A percentile compares a stretch with the other conserved stretches of the same genome.
Conservation (phyloP, 768 basidiomycete genomes). For the Mycena leptocephala region DNA sequence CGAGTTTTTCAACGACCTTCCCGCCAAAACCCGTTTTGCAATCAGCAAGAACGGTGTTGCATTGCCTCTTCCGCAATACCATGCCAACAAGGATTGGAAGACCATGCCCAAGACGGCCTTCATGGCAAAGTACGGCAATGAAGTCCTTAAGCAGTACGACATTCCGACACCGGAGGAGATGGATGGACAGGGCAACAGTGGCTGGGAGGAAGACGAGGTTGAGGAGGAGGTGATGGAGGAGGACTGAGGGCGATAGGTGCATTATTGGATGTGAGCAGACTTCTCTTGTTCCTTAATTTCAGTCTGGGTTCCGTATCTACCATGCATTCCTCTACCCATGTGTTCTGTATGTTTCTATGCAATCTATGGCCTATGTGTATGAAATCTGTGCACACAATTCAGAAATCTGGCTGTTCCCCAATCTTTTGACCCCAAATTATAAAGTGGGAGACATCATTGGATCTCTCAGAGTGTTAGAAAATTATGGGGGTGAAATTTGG, state of each 20-base stretch:
- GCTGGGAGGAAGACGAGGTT: slow-evolving; percentile 13
- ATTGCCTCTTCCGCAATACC: slow-evolving; percentile 27
- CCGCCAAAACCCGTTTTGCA: slow-evolving; percentile 26
- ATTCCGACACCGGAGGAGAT: slow-evolving; percentile 42
- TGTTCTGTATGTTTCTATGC: no score
- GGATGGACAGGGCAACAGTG: neutral
- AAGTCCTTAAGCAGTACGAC: slow-evolving; percentile 35
- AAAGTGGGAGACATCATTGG: no score
- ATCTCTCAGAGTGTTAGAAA: no score
- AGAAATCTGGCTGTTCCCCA: no score
- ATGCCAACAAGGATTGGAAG: slow-evolving; percentile 35
- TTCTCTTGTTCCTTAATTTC: neutral
- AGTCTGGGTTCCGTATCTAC: no score
- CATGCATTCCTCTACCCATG: no score
- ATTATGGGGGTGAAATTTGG: no score
- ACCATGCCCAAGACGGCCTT: slow-evolving; percentile 36
- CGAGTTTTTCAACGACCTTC: slow-evolving; percentile 39
- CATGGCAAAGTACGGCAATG: slow-evolving; percentile 43
- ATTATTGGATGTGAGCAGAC: no score
- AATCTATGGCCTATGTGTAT: no score
- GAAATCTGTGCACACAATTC: no score
- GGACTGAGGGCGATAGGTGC: neutral
- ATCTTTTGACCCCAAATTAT: no score
- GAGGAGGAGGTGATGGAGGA: neutral
- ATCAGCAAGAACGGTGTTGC: slow-evolving; percentile 34